A percentile compares a stretch with the other conserved stretches of the same genome.
phyloP scores from a whole-genome alignment of 768 basidiomycete species.

The Termitomyces sp. region DNA sequence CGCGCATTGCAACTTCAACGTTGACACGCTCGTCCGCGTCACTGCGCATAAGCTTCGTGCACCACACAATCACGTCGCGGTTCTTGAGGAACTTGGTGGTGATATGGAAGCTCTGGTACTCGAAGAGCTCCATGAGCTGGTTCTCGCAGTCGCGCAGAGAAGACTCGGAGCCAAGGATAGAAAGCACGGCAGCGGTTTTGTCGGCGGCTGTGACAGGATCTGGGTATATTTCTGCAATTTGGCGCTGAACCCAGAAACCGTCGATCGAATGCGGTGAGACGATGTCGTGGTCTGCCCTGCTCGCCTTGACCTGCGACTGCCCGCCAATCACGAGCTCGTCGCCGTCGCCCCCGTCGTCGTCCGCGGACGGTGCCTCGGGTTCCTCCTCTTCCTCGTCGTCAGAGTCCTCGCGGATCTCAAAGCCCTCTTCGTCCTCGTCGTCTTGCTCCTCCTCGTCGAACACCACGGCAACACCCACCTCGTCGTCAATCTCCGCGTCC shows the following conservation, averaged over 20 bases:
- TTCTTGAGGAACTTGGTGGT: slow-evolving; percentile 91
- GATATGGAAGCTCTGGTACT: slow-evolving; percentile 87
- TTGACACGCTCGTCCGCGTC: slow-evolving; percentile 87
- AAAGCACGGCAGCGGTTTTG: slow-evolving; percentile 81
- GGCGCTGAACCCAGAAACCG: slow-evolving; percentile 97
- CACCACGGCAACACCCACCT: slow-evolving; percentile 95
- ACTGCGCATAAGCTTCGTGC: slow-evolving; percentile 89
- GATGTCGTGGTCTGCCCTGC: slow-evolving; percentile 66
- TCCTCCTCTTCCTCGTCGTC: slow-evolving; percentile 65
- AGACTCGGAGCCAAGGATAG: slow-evolving; percentile 82
- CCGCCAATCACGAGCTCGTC: slow-evolving; percentile 81
- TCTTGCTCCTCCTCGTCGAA: slow-evolving; percentile 98
- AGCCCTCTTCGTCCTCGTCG: slow-evolving; percentile 87
- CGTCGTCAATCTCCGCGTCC: slow-evolving; percentile 91
- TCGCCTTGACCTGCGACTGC: slow-evolving; percentile 45
- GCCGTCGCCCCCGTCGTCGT: slow-evolving; percentile 40
- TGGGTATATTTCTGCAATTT: slow-evolving; percentile 85
- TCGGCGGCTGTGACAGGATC: slow-evolving; percentile 94
- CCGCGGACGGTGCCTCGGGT: slow-evolving; percentile 35
- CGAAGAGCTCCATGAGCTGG: slow-evolving; percentile 93
- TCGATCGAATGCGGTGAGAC: slow-evolving; percentile 91
- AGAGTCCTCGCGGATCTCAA: slow-evolving; percentile 77
- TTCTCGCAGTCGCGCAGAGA: slow-evolving; percentile 92
- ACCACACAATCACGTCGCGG: slow-evolving; percentile 96
- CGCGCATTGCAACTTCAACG: slow-evolving; percentile 96